Base-by-base conservation (phyloP, 805 yeast species). In the Torulaspora gathmanii region DNA sequence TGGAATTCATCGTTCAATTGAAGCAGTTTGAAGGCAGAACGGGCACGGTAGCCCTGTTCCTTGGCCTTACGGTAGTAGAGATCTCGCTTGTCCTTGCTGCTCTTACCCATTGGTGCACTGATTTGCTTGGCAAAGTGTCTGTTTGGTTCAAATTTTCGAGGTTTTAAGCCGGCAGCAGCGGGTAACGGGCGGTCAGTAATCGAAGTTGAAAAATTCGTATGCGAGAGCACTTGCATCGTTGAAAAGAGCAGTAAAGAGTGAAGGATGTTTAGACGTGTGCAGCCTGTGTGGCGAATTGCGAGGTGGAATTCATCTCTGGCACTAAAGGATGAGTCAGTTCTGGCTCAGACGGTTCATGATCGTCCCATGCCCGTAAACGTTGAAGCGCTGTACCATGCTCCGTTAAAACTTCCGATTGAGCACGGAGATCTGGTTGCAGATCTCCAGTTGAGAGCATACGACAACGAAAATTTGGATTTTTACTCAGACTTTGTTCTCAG, bases 41-140 rank as follows among this genome's bases (percentile, higher is more conserved):
- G 73, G 1, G 99, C 99, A 56, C 99, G 74, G 86, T 95, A 93
- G 10, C 99, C 99, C 64, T 90, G 95, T 63, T 93, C 99, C 61
- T 93, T 93, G 46, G 99, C 99, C 62, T 86, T 82, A 65, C 99
- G 72, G 46, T 86, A 87, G 68, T 90, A 91, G 47, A 90, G 69
- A 67, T 90, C 98, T 65, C 98, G 74, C 67, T 91, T 91, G 63
- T 91, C 97, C 61, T 91, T 91, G 68, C 95, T 86, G 55, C 90
- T 81, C 64, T 90, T 90, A 35, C 98, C 98, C 97, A 91, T 90
- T 35, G 38, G 38, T 35, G 19, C 25, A 10, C 8, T 22, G 25
- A 3, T 22, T 7, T 22, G 25, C 25, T 22, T 22, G 25, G 34
- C 19, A 25, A 25, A 38, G 34, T 26, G 40, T 13, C 15, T 13